Evolutionary conservation across 129 eudicot genomes (phyloP), one percentile per base, ranked within the genome.

Genomic region (Helianthus tuberosus): DNA sequence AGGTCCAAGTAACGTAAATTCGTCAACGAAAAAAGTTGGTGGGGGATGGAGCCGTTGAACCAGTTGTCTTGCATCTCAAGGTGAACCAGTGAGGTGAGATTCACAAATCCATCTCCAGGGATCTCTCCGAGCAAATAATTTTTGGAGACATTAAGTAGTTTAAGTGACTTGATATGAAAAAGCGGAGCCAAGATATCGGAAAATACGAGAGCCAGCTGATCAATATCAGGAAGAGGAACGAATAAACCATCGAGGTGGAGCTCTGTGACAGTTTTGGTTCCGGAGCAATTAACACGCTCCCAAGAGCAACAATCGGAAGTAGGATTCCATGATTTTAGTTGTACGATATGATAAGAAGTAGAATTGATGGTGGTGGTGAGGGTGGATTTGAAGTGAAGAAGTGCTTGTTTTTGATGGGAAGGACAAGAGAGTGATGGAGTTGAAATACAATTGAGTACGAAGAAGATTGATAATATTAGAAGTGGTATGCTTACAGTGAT

Each of bases 321-420:
- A 2, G 68, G 73, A 15, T 77, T 79, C 93, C 93, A 88, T 14
- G n/a, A n/a, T n/a, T n/a, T n/a, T n/a, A n/a, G n/a, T n/a, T n/a
- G n/a, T n/a, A n/a, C n/a, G n/a, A n/a, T n/a, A n/a, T n/a, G n/a
- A n/a, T n/a, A n/a, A n/a, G n/a, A n/a, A n/a, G n/a, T n/a, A n/a
- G n/a, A n/a, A n/a, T n/a, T n/a, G n/a, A n/a, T n/a, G n/a, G n/a
- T n/a, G n/a, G n/a, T n/a, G n/a, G n/a, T n/a, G n/a, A n/a, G n/a
- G n/a, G n/a, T n/a, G n/a, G n/a, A n/a, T n/a, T n/a, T n/a, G n/a
- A n/a, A n/a, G n/a, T n/a, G n/a, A n/a, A n/a, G n/a, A n/a, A n/a
- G n/a, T n/a, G n/a, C n/a, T n/a, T n/a, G n/a, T n/a, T n/a, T n/a
- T n/a, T n/a, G n/a, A n/a, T n/a, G n/a, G n/a, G n/a, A n/a, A n/a